Evolutionary conservation across 495 filamentous ascomycete species (phyloP).

Genomic region (Pseudevernia furfuracea): DNA sequence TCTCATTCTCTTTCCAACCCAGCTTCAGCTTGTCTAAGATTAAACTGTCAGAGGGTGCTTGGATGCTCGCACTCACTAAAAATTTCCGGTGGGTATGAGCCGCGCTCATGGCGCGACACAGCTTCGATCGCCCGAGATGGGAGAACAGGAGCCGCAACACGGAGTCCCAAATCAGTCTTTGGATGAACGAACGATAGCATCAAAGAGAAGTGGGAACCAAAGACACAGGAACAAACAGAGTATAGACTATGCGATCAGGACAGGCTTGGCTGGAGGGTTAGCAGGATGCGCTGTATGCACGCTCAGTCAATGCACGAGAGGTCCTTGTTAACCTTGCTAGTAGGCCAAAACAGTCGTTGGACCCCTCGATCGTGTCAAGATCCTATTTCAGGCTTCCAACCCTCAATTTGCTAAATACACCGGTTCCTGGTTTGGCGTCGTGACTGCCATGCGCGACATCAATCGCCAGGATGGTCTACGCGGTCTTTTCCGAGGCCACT

Average conservation of each 20-base stretch:
- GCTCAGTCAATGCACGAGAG: background rate
- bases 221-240: constrained; percentile 56
- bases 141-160: constrained; percentile 10
- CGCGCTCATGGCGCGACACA: constrained; percentile 16
- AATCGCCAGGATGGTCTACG: constrained; percentile 60
- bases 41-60: background rate
- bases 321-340: constrained; percentile 3
- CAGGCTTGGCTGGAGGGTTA: constrained; percentile 75
- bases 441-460: constrained; percentile 73
- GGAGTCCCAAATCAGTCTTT: constrained; percentile 31
- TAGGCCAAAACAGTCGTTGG: constrained; percentile 94
- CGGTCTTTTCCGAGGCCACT: constrained; percentile 88
- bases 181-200: constrained; percentile 32
- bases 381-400: constrained; percentile 93
- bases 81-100: constrained; percentile 20
- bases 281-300: constrained; percentile 74
- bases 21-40: background rate
- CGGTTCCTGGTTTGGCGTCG: constrained; percentile 75
- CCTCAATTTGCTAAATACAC: constrained; percentile 90
- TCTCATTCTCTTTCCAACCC: no score
- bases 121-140: constrained; percentile 21
- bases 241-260: constrained; percentile 72
- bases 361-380: constrained; percentile 95
- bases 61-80: background rate
- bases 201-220: constrained; percentile 28